phyloP scores from a whole-genome alignment of 108 stramenopile genomes.

The Fragilaria radians region DNA sequence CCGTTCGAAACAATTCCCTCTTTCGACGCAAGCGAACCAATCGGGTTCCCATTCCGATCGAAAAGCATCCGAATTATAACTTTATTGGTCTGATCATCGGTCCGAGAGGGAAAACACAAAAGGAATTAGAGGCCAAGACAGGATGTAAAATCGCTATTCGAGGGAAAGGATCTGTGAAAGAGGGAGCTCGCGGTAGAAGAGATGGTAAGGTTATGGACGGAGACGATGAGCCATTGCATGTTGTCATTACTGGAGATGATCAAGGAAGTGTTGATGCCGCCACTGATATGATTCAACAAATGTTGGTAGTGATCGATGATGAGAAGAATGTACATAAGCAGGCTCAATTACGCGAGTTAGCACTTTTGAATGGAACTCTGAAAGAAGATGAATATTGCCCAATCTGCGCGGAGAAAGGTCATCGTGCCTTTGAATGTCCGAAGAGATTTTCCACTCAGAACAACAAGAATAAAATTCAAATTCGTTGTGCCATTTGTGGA shows the following conservation, averaged over 20 bases:
- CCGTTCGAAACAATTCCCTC: conserved; percentile 33
- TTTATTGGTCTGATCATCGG: conserved; percentile 96
- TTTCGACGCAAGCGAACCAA: conserved; percentile 67
- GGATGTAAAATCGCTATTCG: conserved; percentile 98
- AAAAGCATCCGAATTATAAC: conserved; percentile 91
- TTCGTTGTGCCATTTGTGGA: conserved; percentile 98
- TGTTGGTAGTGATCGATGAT: conserved; percentile 96
- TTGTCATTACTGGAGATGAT: conserved; percentile 91
- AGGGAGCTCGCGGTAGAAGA: conserved; percentile 86
- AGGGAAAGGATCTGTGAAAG: conserved; percentile 94
- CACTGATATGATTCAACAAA: conserved; percentile 84
- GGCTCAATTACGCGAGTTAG: conserved; percentile 91
- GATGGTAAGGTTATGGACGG: conserved; percentile 79
- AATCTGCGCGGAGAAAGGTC: conserved; percentile 97
- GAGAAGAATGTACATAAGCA: conserved; percentile 98
- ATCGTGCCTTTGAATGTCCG: conserved; percentile 95
- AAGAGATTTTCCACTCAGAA: conserved; percentile 56
- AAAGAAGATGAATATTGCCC: conserved; percentile 96
- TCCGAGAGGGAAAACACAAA: conserved; percentile 97
- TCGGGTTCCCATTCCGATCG: conserved; percentile 81
- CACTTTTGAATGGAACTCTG: conserved; percentile 97
- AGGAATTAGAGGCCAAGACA: conserved; percentile 94
- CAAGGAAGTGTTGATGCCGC: conserved; percentile 84
- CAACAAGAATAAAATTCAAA: conserved; percentile 35
- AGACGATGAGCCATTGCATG: conserved; percentile 94